A percentile compares a stretch with the other conserved stretches of the same genome.
Conservation (phyloP, 2,329 filamentous ascomycete species). For the Colletotrichum plurivorum region DNA sequence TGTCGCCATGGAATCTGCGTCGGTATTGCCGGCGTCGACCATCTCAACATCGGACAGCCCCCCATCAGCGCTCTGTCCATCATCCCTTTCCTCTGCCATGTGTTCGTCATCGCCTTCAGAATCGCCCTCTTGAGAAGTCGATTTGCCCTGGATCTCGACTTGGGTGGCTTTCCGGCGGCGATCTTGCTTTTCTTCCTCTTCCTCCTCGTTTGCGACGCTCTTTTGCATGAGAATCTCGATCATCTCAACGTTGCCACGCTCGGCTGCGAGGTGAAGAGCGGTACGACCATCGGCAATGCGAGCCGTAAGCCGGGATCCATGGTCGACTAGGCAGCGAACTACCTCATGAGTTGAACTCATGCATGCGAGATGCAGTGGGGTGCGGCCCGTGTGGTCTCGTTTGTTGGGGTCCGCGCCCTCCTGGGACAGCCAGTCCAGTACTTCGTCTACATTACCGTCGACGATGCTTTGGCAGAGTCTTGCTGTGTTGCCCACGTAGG, state of each 20-base stretch:
- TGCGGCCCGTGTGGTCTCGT: constrained; percentile 83
- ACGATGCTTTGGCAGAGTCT: constrained; percentile 86
- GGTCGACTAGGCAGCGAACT: constrained; percentile 78
- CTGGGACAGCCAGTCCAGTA: constrained; percentile 78
- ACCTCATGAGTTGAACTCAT: constrained; percentile 78
- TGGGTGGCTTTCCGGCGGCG: constrained; percentile 58
- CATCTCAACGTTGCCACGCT: constrained; percentile 77
- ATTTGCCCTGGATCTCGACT: constrained; percentile 44
- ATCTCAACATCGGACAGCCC: constrained; percentile 59
- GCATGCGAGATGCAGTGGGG: constrained; percentile 83
- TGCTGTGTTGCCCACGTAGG: constrained; percentile 85
- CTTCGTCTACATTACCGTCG: constrained; percentile 77
- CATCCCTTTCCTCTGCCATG: constrained; percentile 46
- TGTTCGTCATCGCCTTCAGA: constrained; percentile 45
- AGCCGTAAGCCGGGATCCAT: constrained; percentile 80
- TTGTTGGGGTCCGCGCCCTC: constrained; percentile 79
- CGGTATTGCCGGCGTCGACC: constrained; percentile 61
- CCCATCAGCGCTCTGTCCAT: constrained; percentile 51
- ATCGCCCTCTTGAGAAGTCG: constrained; percentile 43
- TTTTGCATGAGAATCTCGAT: constrained; percentile 80
- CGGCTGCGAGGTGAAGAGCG: constrained; percentile 85
- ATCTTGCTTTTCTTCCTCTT: constrained; percentile 72
- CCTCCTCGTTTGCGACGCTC: constrained; percentile 81
- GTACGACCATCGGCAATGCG: constrained; percentile 85
- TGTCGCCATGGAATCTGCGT: constrained; percentile 72